Base-by-base conservation (phyloP, 441 rosid genomes). In the Euphorbia celastroides region DNA sequence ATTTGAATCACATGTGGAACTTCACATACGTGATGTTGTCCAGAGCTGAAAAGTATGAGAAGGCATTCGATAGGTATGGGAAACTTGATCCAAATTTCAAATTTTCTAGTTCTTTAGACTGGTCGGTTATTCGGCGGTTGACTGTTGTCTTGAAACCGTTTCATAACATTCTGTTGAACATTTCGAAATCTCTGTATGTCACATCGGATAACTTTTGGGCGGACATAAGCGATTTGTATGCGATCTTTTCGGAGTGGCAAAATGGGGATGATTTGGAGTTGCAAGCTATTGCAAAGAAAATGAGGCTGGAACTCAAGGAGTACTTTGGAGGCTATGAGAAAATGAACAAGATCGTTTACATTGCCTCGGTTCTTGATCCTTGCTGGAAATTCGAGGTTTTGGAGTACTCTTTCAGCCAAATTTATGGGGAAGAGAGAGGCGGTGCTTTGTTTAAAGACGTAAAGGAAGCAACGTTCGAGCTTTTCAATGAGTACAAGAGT, bases 1-100 rank as follows among this genome's bases (percentile, higher is more conserved):
- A 65, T 65, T 54, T 38, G 3, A n/a, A 42, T 11, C 65, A 17
- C 51, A 28, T 52, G 20, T 73, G 69, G 69, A 64, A 63, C 34
- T 68, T 65, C 1, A 73, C 41, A 5, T 57, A 70, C 13, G 8
- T 60, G 41, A 44, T 60, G 65, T 70, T 74, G 62, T 62, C 34
- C 32, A 28, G 22, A 7, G 57, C 69, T 1, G 0, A 20, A 2
- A 66, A 65, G 2, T 74, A 34, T 57, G 16, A 41, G 5, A 61
- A n/a, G 17, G 60, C 56, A 22, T 65, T 74, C 54, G 42, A 64
- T 17, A 5, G 23, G 48, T 48, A 48, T n/a, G 23, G 19, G 23
- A 48, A 48, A 48, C 54, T 48, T 1, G 54, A 42, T n/a, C 25
- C n/a, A 0, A 0, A 26, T 6, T 19, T 22, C 6, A 14, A 31